Evolutionary conservation across 139 green algal genomes (phyloP).

Genomic region (Micromonas pusilla): DNA sequence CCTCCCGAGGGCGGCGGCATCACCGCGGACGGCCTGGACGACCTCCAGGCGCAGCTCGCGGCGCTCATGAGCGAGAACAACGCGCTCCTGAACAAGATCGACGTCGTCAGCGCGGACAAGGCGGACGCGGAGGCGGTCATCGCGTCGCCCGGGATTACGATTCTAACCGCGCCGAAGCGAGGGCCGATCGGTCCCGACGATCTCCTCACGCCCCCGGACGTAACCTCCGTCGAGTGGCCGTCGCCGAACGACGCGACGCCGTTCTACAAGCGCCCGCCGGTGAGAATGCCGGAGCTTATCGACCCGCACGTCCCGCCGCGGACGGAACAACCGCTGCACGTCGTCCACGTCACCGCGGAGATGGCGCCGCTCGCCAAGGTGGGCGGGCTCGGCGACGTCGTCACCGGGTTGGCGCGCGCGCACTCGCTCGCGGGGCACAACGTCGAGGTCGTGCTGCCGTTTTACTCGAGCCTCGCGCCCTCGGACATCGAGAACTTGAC

Average conservation of each 20-base stretch:
- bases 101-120: too few species aligned
- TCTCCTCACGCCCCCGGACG: background rate
- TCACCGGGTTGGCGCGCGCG: constrained; percentile 43
- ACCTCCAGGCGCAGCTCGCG: background rate
- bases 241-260: background rate
- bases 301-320: too few species aligned
- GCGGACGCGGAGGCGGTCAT: background rate
- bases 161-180: background rate
- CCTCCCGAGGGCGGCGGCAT: background rate
- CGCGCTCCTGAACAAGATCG: background rate
- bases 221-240: background rate
- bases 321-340: constrained; percentile 51
- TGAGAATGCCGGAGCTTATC: background rate
- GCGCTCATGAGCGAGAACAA: background rate
- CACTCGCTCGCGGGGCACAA: constrained; percentile 39
- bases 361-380: constrained; percentile 91
- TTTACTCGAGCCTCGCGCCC: constrained; percentile 76
- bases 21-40: background rate
- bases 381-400: constrained; percentile 89
- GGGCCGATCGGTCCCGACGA: background rate
- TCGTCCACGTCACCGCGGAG: constrained; percentile 88
- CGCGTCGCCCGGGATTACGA: background rate
- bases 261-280: background rate
- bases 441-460: constrained; percentile 68
- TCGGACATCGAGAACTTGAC: constrained; percentile 55